Evolutionary conservation across 345 rosid genomes (phyloP), one percentile per base, ranked within the genome.

Genomic region (Euclidium syriacum): DNA sequence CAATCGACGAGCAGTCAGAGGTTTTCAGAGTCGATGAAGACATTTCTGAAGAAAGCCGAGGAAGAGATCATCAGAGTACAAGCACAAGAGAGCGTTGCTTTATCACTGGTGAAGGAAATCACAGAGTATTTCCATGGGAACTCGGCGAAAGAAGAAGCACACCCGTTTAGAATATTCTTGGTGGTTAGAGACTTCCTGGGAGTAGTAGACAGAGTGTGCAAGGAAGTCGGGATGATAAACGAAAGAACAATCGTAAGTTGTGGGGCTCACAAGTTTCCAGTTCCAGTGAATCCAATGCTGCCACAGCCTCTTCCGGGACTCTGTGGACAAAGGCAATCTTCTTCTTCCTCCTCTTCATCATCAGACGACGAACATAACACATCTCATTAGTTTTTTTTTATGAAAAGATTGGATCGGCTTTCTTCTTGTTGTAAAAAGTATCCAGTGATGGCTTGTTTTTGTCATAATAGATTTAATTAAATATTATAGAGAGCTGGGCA

Each of bases 111-210:
- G 48, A 95, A 95, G 71, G 99, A 95, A 49, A 90, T 90, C 54
- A 95, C 99, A 2, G 99, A 90, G 71, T 95, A 90, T 73, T 95
- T 95, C 81, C 99, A 95, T 32, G 99, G 99, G 11, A 83, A 91
- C 82, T 95, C 99, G n/a, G 91, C 96, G 0, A 90, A 84, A 78
- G 99, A 95, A 81, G 98, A 95, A 79, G 95, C 98, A 22, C 99
- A 88, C 62, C 98, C 99, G 1, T 86, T 95, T 77, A 81, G 99
- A 71, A 95, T 95, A 76, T 95, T 95, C 78, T 58, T 85, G 96
- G 98, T 95, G 57, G 98, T 95, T 29, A 73, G 97, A 67, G 99
- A 94, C 79, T 94, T 94, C 58, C 85, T 94, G 2, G 73, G 80
- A 0, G 73, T 87, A 55, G 88, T 94, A 6, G 95, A 94, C 62